phyloP scores from a whole-genome alignment of 1,139 yeast species.

The Suhomyces bokatorum region DNA sequence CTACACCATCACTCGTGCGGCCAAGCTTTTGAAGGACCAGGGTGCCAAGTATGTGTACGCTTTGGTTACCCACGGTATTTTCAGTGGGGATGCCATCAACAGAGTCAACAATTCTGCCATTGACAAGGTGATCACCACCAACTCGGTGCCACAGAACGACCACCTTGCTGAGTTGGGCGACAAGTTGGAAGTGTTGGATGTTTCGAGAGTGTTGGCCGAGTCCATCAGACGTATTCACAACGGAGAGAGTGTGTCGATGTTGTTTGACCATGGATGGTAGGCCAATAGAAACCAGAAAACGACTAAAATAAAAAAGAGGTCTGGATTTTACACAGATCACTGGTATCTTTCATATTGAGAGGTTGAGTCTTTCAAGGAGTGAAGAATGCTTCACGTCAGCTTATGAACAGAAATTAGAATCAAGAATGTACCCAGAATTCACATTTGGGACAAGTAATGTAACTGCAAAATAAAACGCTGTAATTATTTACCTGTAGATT shows the following conservation, averaged over 20 bases:
- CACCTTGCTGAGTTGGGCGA: constrained; percentile 57
- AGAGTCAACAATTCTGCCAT: constrained; percentile 69
- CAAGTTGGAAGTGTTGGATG: constrained; percentile 80
- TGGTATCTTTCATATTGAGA: too few species aligned
- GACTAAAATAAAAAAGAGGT: too few species aligned
- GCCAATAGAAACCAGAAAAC: not conserved
- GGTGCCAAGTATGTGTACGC: constrained; percentile 90
- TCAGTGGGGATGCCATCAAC: constrained; percentile 86
- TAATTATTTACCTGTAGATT: too few species aligned
- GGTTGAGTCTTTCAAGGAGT: too few species aligned
- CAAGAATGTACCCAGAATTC: too few species aligned
- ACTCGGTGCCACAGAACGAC: constrained; percentile 82
- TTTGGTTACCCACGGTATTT: constrained; percentile 87
- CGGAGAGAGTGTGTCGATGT: constrained; percentile 93
- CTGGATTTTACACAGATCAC: too few species aligned
- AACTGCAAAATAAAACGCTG: too few species aligned
- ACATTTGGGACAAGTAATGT: too few species aligned
- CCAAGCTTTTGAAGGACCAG: constrained; percentile 84
- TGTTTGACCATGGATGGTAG: constrained; percentile 84
- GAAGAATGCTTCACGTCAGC: too few species aligned
- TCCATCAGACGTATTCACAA: constrained; percentile 94
- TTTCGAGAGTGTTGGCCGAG: constrained; percentile 85
- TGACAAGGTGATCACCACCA: constrained; percentile 88
- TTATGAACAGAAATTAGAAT: too few species aligned
- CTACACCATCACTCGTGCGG: constrained; percentile 88